phyloP scores from a whole-genome alignment of 1,284 basidiomycete species.

The Apiotrichum montevideense region DNA sequence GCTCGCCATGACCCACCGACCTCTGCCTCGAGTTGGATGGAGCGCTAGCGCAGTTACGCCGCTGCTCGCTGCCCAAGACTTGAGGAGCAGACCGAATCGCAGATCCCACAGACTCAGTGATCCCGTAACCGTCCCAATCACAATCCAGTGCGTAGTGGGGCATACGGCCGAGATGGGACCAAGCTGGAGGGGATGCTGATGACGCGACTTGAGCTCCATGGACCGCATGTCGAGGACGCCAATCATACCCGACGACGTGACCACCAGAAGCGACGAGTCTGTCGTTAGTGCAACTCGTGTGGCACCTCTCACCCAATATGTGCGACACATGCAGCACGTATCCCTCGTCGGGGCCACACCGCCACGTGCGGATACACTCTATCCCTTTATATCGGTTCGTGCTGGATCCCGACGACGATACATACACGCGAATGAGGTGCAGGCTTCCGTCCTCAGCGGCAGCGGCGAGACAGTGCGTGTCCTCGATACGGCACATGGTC shows the following conservation, averaged over 20 bases:
- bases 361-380: constrained; percentile 55
- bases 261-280: constrained; percentile 60
- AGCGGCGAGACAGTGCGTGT: constrained; percentile 80
- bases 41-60: constrained; percentile 55
- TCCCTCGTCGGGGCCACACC: constrained; percentile 22
- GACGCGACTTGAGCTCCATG: constrained; percentile 67
- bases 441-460: constrained; percentile 78
- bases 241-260: constrained; percentile 73
- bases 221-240: constrained; percentile 77
- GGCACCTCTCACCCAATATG: constrained; percentile 25
- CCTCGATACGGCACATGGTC: constrained; percentile 71
- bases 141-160: constrained; percentile 73
- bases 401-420: constrained; percentile 58
- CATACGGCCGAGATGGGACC: constrained; percentile 82
- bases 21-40: constrained; percentile 69
- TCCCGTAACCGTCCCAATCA: constrained; percentile 79
- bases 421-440: constrained; percentile 73
- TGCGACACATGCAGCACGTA: constrained; percentile 31
- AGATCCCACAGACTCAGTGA: constrained; percentile 86
- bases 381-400: constrained; percentile 57
- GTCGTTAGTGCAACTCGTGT: constrained; percentile 3
- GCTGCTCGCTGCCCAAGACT: constrained; percentile 72
- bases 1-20: constrained; percentile 82
- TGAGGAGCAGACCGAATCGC: constrained; percentile 81
- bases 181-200: constrained; percentile 77